A percentile compares a stretch with the other conserved stretches of the same genome.
Conservation (phyloP, 371 early-diverging fungal species). For the Chytridiales sp. region DNA sequence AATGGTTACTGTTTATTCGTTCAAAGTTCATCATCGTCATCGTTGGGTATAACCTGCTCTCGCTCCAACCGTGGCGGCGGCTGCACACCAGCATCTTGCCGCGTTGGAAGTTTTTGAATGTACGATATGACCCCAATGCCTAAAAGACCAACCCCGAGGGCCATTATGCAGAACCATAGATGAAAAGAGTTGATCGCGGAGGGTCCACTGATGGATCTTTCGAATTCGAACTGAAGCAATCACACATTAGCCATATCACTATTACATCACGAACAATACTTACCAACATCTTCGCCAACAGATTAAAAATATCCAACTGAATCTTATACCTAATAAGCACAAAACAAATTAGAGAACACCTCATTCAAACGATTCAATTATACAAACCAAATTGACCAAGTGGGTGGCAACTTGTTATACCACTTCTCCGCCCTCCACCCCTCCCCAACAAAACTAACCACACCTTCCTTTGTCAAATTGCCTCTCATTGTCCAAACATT, state of each 20-base stretch:
- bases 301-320: constrained; percentile 22
- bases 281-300: neutral
- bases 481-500: constrained; percentile 20
- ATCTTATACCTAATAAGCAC: constrained; percentile 19
- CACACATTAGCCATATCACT: neutral
- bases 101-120: no score
- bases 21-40: no score
- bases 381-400: constrained; percentile 19
- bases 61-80: no score
- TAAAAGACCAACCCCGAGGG: no score
- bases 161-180: no score
- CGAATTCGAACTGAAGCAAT: neutral
- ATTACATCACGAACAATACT: neutral
- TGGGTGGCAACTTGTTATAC: constrained; percentile 20
- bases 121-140: no score
- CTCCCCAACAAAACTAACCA: constrained; percentile 18
- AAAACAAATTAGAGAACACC: no score
- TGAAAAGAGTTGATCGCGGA: no score
- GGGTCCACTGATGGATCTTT: neutral
- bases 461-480: neutral
- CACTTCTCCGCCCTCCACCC: constrained; percentile 16
- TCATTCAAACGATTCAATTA: neutral
- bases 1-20: no score
- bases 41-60: no score
- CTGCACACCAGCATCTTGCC: no score